phyloP scores from a whole-genome alignment of 2,329 filamentous ascomycete species.

The Teratosphaeria nubilosa region DNA sequence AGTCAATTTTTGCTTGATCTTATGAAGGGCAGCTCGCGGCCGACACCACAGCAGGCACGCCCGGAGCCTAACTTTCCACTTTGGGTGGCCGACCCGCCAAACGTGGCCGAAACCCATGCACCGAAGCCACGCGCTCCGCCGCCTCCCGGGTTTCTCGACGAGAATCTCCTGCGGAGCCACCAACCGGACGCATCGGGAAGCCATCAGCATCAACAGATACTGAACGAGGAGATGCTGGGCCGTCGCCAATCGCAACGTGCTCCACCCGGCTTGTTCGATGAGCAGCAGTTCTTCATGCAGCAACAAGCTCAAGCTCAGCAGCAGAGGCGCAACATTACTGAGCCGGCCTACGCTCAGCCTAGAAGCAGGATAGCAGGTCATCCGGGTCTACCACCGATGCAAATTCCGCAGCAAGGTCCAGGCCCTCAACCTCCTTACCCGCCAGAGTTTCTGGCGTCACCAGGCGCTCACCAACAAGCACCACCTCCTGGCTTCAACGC shows the following conservation, averaged over 20 bases:
- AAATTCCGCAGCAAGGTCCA: slow-evolving; percentile 12
- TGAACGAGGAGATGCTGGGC: slow-evolving; percentile 9
- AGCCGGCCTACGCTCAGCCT: slow-evolving; percentile 14
- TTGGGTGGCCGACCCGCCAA: slow-evolving; percentile 23
- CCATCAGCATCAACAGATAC: slow-evolving; percentile 10
- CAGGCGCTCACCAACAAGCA: slow-evolving; percentile 3
- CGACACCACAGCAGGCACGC: slow-evolving; percentile 24
- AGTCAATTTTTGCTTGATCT: slow-evolving; percentile 79
- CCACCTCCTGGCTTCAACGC: slow-evolving; percentile 24
- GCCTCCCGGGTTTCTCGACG: slow-evolving; percentile 25
- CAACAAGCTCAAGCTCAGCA: slow-evolving; percentile 18
- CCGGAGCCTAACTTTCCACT: slow-evolving; percentile 26
- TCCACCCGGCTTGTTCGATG: slow-evolving; percentile 23
- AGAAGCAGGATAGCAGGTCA: slow-evolving; percentile 17
- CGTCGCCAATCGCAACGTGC: slow-evolving; percentile 20
- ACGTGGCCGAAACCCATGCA: slow-evolving; percentile 23
- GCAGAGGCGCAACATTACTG: slow-evolving; percentile 17
- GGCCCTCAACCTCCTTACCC: slow-evolving; percentile 4
- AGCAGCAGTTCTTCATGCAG: slow-evolving; percentile 19
- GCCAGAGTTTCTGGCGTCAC: slow-evolving; percentile 16
- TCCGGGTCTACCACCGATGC: slow-evolving; percentile 19
- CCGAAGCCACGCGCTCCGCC: slow-evolving; percentile 27
- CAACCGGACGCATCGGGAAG: slow-evolving; percentile 13
- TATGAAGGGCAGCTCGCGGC: slow-evolving; percentile 43
- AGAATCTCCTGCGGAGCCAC: slow-evolving; percentile 23